Conservation (phyloP, 2,329 filamentous ascomycete species). For the Diaporthe vaccinii region DNA sequence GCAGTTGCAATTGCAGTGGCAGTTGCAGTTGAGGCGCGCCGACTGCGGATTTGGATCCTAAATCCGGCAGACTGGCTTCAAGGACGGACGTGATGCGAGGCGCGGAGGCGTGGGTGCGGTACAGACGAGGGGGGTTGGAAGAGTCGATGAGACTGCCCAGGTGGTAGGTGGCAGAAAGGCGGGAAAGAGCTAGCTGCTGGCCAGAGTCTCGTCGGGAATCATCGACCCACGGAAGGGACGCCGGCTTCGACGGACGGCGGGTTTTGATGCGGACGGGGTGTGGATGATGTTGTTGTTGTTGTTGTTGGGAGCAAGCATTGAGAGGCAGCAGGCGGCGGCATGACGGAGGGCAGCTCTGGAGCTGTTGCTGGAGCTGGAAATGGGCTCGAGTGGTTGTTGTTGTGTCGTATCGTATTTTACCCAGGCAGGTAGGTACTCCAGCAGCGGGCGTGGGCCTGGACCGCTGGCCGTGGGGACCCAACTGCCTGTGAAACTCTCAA, state of each 20-base stretch:
- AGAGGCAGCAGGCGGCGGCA: no score
- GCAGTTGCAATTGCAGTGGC: not conserved
- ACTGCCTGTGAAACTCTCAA: constrained; percentile 19
- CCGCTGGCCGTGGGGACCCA: not conserved
- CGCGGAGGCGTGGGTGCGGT: constrained; percentile 15
- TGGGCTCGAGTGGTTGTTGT: no score
- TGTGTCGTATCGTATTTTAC: constrained; percentile 26
- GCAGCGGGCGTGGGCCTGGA: constrained; percentile 4
- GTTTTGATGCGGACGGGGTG: constrained; percentile 34
- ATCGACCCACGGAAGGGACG: constrained; percentile 25
- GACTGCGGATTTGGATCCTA: constrained; percentile 28
- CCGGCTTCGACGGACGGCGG: constrained; percentile 32
- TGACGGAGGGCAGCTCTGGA: no score
- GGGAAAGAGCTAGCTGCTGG: constrained; percentile 29
- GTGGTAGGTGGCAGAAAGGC: constrained; percentile 29
- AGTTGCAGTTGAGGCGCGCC: constrained; percentile 1
- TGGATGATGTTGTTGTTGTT: constrained; percentile 12
- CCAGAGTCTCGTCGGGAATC: constrained; percentile 29
- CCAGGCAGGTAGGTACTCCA: not conserved
- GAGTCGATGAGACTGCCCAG: no score
- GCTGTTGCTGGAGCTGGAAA: no score
- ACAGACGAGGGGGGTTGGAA: constrained; percentile 3
- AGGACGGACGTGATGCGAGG: constrained; percentile 22
- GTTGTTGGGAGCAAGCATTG: no score
- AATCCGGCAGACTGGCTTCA: constrained; percentile 12